These are phyloP conservation scores for Eremothecium gossypii DNA, from an alignment of 1,139 yeast species.

Conservation along the genomic window DNA sequence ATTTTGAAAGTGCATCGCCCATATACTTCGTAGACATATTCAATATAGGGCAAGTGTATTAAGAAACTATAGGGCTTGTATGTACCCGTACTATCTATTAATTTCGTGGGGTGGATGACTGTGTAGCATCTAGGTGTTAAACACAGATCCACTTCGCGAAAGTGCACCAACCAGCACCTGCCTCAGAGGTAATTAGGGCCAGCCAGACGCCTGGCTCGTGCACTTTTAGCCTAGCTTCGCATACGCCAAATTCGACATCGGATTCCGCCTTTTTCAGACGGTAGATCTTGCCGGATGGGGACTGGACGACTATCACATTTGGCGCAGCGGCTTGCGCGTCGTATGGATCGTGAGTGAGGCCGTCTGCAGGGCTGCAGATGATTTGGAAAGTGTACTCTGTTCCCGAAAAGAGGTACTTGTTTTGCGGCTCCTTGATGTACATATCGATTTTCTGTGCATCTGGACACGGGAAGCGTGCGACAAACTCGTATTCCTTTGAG, in stretches of 20 bases:
- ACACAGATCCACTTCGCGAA: slow-evolving; percentile 85
- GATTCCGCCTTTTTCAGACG: slow-evolving; percentile 46
- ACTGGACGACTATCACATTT: slow-evolving; percentile 56
- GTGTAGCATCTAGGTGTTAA: slow-evolving; percentile 9
- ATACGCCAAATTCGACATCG: slow-evolving; percentile 41
- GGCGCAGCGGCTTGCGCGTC: slow-evolving; percentile 33
- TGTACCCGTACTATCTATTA: no score
- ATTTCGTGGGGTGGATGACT: no score
- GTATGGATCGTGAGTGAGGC: slow-evolving; percentile 37
- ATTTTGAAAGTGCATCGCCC: not conserved
- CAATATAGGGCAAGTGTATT: no score
- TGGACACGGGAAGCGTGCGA: slow-evolving; percentile 63
- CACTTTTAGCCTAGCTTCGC: slow-evolving; percentile 50
- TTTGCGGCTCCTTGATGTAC: slow-evolving; percentile 79
- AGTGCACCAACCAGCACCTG: slow-evolving; percentile 78
- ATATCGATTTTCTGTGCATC: slow-evolving; percentile 64
- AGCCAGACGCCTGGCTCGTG: slow-evolving; percentile 75
- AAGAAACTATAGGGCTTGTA: no score
- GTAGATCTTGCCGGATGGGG: slow-evolving; percentile 75
- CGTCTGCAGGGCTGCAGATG: slow-evolving; percentile 54
- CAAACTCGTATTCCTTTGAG: slow-evolving; percentile 52
- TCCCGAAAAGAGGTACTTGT: slow-evolving; percentile 46
- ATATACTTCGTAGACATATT: no score
- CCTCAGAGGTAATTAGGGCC: slow-evolving; percentile 71
- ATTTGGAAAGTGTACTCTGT: slow-evolving; percentile 58